Evolutionary conservation across 2,329 filamentous ascomycete genomes (phyloP).

Genomic region (Tolypocladium capitatum): DNA sequence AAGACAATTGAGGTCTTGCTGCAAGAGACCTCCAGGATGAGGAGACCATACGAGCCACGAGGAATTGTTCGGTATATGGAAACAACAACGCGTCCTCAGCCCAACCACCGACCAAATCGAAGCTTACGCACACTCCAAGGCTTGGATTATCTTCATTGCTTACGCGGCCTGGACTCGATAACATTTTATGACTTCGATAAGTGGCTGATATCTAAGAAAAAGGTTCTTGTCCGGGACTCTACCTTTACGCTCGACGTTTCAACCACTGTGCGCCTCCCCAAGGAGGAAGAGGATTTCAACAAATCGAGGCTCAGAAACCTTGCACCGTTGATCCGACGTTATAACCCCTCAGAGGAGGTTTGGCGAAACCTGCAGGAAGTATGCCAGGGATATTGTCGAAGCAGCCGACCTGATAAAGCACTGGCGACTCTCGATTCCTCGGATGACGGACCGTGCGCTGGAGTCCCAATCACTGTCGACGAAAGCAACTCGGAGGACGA

Average conservation of each 20-base stretch:
- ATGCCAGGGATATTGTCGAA: neutral
- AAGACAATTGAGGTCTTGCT: slow-evolving; percentile 26
- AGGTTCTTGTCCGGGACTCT: slow-evolving; percentile 13
- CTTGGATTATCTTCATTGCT: slow-evolving; percentile 26
- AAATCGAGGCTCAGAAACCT: slow-evolving; percentile 10
- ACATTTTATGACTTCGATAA: slow-evolving; percentile 29
- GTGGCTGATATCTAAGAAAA: slow-evolving; percentile 4
- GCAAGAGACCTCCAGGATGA: slow-evolving; percentile 23
- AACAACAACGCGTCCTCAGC: slow-evolving; percentile 20
- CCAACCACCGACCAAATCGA: slow-evolving; percentile 22
- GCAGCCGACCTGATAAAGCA: neutral
- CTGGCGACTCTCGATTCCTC: neutral
- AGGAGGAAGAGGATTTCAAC: neutral
- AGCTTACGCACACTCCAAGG: slow-evolving; percentile 29
- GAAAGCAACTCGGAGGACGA: neutral
- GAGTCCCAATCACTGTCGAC: neutral
- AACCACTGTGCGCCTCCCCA: slow-evolving; percentile 9
- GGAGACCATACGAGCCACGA: slow-evolving; percentile 22
- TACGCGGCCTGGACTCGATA: slow-evolving; percentile 29
- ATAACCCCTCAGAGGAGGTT: slow-evolving; percentile 1
- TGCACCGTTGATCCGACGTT: slow-evolving; percentile 6
- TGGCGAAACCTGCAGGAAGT: slow-evolving; percentile 2
- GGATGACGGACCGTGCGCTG: neutral
- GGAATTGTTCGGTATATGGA: slow-evolving; percentile 12
- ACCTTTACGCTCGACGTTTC: slow-evolving; percentile 16